These are phyloP conservation scores for Crassisporium funariophilum DNA, from an alignment of 768 basidiomycete genomes.

Conservation along the genomic window DNA sequence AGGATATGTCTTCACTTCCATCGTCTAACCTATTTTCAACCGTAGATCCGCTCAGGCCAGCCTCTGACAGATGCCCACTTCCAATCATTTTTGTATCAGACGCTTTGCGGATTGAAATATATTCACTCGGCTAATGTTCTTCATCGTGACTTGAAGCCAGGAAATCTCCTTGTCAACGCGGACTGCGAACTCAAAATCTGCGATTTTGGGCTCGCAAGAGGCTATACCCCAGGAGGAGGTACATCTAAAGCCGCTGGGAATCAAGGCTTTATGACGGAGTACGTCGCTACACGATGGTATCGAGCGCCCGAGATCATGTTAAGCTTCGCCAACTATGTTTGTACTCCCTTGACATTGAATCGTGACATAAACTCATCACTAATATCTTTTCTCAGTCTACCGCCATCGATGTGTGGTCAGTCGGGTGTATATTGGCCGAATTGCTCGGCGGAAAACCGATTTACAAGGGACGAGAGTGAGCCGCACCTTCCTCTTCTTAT, in stretches of 20 bases:
- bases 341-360: slow-evolving; percentile 27
- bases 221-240: slow-evolving; percentile 85
- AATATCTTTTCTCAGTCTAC: slow-evolving; percentile 65
- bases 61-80: slow-evolving; percentile 90
- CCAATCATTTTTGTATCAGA: slow-evolving; percentile 98
- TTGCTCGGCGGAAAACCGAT: slow-evolving; percentile 92
- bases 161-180: slow-evolving; percentile 94
- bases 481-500: slow-evolving; percentile 11
- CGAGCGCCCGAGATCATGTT: slow-evolving; percentile 99
- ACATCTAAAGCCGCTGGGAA: slow-evolving; percentile 73
- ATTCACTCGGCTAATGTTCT: slow-evolving; percentile 98
- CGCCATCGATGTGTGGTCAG: slow-evolving; percentile 94
- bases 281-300: slow-evolving; percentile 99
- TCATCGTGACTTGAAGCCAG: slow-evolving; percentile 94
- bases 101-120: slow-evolving; percentile 96
- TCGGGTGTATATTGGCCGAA: slow-evolving; percentile 95
- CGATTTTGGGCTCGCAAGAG: slow-evolving; percentile 96
- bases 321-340: slow-evolving; percentile 91
- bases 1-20: background rate
- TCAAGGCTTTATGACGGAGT: slow-evolving; percentile 99
- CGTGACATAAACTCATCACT: slow-evolving; percentile 15
- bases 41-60: slow-evolving; percentile 81
- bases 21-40: background rate
- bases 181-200: slow-evolving; percentile 99
- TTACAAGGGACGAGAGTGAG: slow-evolving; percentile 96